These are phyloP conservation scores for Pseudopithomyces maydicus DNA, from an alignment of 2,329 filamentous ascomycete species.

Conservation along the genomic window DNA sequence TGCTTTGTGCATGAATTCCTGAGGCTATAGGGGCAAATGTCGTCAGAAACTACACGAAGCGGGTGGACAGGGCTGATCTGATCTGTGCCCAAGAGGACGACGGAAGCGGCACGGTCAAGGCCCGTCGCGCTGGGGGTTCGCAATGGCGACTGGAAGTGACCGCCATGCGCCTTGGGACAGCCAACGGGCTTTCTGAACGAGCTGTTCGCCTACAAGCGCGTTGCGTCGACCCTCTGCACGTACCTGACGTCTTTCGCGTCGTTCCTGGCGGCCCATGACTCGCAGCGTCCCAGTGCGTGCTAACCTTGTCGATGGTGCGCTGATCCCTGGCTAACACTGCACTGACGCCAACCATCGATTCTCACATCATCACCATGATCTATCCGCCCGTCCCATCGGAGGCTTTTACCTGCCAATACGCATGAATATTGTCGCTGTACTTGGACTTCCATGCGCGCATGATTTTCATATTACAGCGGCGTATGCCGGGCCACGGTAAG, in stretches of 20 bases:
- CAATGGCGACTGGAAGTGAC: neutral
- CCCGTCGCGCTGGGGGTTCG: too few species aligned
- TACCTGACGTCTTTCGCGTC: neutral
- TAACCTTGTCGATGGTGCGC: neutral
- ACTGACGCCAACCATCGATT: neutral
- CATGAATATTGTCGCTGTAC: neutral
- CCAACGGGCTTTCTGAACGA: neutral
- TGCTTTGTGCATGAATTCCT: neutral
- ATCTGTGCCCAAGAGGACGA: conserved; percentile 10
- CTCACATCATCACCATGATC: neutral
- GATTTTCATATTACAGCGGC: conserved; percentile 9
- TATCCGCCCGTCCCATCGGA: too few species aligned
- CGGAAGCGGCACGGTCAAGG: neutral
- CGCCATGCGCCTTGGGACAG: neutral
- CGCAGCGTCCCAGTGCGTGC: neutral
- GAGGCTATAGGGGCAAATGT: neutral
- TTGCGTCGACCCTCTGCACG: neutral
- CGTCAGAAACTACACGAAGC: neutral
- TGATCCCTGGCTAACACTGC: neutral
- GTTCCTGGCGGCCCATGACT: neutral
- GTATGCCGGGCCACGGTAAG: neutral
- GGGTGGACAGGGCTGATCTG: conserved; percentile 14
- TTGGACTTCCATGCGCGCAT: neutral
- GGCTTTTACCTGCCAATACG: neutral
- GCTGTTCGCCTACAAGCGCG: neutral